Evolutionary conservation across 1,284 basidiomycete species (phyloP).

Genomic region (Phellopilus nigrolimitatus): DNA sequence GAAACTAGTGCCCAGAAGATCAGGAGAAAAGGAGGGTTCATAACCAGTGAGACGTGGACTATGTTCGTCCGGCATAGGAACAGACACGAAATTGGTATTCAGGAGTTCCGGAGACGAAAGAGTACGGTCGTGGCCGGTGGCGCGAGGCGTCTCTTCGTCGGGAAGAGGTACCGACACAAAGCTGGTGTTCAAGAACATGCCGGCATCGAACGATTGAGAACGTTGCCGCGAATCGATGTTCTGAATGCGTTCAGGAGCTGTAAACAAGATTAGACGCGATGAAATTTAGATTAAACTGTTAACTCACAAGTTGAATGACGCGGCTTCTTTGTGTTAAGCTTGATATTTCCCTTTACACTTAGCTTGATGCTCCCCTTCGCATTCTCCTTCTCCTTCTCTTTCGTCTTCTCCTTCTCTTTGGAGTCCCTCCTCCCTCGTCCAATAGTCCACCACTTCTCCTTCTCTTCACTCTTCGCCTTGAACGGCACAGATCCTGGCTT

Average conservation of each 20-base stretch:
- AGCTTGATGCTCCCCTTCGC: constrained; percentile 41
- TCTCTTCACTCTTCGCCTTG: constrained; percentile 54
- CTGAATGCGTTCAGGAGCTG: constrained; percentile 46
- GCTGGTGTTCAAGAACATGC: constrained; percentile 41
- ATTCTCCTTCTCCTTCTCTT: constrained; percentile 37
- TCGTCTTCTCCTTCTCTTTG: constrained; percentile 37
- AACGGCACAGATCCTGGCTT: constrained; percentile 27
- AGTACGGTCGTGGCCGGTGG: constrained; percentile 5
- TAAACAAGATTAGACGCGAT: neutral
- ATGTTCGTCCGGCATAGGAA: constrained; percentile 15
- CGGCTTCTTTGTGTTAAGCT: constrained; percentile 15
- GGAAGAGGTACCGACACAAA: constrained; percentile 2
- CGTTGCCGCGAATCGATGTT: constrained; percentile 38
- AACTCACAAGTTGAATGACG: constrained; percentile 26
- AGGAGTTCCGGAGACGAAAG: constrained; percentile 14
- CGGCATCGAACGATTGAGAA: constrained; percentile 63
- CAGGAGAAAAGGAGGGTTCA: too few species aligned
- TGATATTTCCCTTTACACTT: constrained; percentile 25
- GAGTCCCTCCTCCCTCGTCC: constrained; percentile 65
- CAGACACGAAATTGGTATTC: constrained; percentile 11
- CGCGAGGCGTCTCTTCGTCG: constrained; percentile 2
- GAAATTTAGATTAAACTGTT: constrained; percentile 30
- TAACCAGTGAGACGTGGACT: too few species aligned
- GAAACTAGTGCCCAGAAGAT: neutral
- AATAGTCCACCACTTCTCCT: constrained; percentile 76